Evolutionary conservation across 2,329 filamentous ascomycete species (phyloP).

Genomic region (Ophiostoma triangulosporum): DNA sequence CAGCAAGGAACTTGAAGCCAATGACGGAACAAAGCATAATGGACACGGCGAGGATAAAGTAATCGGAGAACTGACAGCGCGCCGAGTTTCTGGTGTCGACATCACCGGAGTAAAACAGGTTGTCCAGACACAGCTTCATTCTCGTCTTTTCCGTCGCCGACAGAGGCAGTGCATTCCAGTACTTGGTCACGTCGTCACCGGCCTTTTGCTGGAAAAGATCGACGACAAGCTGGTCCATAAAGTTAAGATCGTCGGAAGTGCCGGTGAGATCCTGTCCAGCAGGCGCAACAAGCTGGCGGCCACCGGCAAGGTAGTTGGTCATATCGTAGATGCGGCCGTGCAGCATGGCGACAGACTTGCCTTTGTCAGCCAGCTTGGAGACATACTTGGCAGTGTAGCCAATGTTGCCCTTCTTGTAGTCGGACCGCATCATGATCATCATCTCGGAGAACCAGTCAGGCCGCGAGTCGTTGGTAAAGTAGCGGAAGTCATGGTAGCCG

Average conservation of each 20-base stretch:
- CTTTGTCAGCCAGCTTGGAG: slow-evolving; percentile 51
- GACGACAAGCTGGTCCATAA: slow-evolving; percentile 67
- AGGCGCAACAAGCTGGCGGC: slow-evolving; percentile 48
- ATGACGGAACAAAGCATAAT: slow-evolving; percentile 70
- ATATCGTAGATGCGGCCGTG: slow-evolving; percentile 76
- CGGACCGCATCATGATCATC: slow-evolving; percentile 61
- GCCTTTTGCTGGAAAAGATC: slow-evolving; percentile 63
- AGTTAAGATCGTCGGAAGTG: slow-evolving; percentile 41
- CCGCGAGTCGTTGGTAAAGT: slow-evolving; percentile 65
- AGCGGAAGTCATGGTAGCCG: slow-evolving; percentile 86
- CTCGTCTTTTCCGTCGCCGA: slow-evolving; percentile 36
- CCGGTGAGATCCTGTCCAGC: slow-evolving; percentile 35
- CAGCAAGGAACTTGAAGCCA: slow-evolving; percentile 91
- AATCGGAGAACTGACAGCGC: slow-evolving; percentile 75
- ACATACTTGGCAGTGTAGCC: slow-evolving; percentile 74
- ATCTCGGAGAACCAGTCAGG: slow-evolving; percentile 89
- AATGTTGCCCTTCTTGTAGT: slow-evolving; percentile 75
- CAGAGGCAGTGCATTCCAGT: slow-evolving; percentile 61
- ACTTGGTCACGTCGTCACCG: slow-evolving; percentile 69
- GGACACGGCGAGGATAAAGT: slow-evolving; percentile 77
- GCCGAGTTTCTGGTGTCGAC: slow-evolving; percentile 81
- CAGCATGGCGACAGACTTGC: slow-evolving; percentile 62
- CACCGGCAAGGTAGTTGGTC: slow-evolving; percentile 67
- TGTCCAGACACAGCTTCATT: slow-evolving; percentile 78
- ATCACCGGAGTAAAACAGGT: slow-evolving; percentile 87